phyloP scores from a whole-genome alignment of 2,329 filamentous ascomycete species.

The Botrytis paeoniae region DNA sequence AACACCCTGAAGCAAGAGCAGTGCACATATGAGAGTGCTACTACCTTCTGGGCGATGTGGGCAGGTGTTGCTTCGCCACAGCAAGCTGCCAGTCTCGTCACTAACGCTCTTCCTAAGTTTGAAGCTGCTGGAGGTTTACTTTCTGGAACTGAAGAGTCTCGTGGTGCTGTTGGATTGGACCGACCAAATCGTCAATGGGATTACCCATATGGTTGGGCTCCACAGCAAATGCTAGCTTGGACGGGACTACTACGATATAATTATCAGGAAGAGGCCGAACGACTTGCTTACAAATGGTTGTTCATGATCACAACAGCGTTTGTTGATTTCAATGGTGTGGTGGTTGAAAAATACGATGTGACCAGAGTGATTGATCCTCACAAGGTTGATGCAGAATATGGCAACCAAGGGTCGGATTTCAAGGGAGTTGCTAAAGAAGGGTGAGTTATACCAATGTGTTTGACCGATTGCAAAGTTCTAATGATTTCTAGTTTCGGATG shows the following conservation, averaged over 20 bases:
- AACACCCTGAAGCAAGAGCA: constrained; percentile 79
- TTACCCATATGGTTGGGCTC: constrained; percentile 96
- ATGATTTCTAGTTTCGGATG: constrained; percentile 77
- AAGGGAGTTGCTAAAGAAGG: constrained; percentile 95
- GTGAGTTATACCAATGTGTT: constrained; percentile 53
- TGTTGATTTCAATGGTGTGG: constrained; percentile 96
- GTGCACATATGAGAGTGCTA: constrained; percentile 83
- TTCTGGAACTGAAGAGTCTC: constrained; percentile 85
- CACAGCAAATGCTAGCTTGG: constrained; percentile 98
- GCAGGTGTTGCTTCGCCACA: constrained; percentile 80
- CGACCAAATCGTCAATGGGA: constrained; percentile 97
- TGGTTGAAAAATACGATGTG: constrained; percentile 98
- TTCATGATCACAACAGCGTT: constrained; percentile 99
- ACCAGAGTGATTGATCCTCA: constrained; percentile 87
- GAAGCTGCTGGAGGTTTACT: constrained; percentile 85
- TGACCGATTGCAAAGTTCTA: constrained; percentile 19
- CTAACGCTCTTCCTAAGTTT: constrained; percentile 78
- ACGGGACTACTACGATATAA: constrained; percentile 88
- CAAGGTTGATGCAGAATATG: constrained; percentile 93
- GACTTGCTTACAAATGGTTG: constrained; percentile 91
- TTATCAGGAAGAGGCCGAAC: constrained; percentile 84
- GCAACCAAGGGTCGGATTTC: constrained; percentile 93
- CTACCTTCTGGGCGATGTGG: constrained; percentile 98
- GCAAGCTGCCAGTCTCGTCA: constrained; percentile 81
- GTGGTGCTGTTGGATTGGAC: constrained; percentile 73